A percentile compares a stretch with the other conserved stretches of the same genome.
phyloP scores from a whole-genome alignment of 163 green algal species.

The Prototheca stagnorum region DNA sequence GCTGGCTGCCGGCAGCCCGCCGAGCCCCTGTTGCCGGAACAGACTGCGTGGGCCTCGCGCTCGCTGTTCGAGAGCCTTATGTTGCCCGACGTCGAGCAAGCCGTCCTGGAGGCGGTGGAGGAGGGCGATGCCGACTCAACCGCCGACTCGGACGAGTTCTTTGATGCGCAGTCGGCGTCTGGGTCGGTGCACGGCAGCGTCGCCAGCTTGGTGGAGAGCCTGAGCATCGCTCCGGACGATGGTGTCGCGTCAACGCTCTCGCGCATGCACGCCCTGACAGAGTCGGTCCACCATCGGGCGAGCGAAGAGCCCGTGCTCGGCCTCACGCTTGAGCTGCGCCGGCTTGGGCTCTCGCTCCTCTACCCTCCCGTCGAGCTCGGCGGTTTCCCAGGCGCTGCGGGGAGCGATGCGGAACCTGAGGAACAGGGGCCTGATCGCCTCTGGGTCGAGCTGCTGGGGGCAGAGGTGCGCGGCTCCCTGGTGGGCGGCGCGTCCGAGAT shows the following conservation, averaged over 20 bases:
- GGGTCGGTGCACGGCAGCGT: slow-evolving; percentile 4
- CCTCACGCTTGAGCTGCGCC: too few species aligned
- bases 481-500: too few species aligned
- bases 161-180: slow-evolving; percentile 11
- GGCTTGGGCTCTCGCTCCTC: too few species aligned
- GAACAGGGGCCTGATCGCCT: too few species aligned
- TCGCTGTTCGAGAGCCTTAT: slow-evolving; percentile 27
- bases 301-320: too few species aligned
- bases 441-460: too few species aligned
- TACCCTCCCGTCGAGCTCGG: too few species aligned
- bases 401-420: too few species aligned
- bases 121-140: not conserved
- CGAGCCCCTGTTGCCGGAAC: not conserved
- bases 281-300: slow-evolving; percentile 1
- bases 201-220: not conserved
- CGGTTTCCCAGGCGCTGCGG: too few species aligned
- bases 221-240: too few species aligned
- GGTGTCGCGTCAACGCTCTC: not conserved
- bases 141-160: slow-evolving; percentile 10
- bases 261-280: slow-evolving; percentile 7
- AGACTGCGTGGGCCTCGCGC: slow-evolving; percentile 1
- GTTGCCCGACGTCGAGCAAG: slow-evolving; percentile 19
- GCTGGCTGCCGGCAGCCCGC: not conserved
- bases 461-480: too few species aligned
- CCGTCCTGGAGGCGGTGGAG: slow-evolving; percentile 17